phyloP scores from a whole-genome alignment of 768 basidiomycete genomes.

The Chlorophyllum brunneum region DNA sequence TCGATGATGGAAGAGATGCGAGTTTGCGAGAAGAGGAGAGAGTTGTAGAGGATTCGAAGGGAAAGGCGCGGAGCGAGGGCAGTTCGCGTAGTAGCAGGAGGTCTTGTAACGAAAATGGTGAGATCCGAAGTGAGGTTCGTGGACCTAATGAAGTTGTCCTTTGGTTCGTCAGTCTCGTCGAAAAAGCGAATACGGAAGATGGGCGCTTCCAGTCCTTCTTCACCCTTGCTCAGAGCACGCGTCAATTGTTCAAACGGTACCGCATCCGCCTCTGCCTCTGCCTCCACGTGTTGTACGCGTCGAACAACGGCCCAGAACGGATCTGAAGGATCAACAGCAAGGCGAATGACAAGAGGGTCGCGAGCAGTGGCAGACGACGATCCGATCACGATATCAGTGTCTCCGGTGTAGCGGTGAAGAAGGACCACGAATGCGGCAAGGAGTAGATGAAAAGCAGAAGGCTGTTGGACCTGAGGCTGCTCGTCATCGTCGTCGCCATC shows the following conservation, averaged over 20 bases:
- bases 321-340: slow-evolving; percentile 80
- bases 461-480: slow-evolving; percentile 34
- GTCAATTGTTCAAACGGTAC: slow-evolving; percentile 79
- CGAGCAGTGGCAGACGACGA: slow-evolving; percentile 74
- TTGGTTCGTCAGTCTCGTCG: slow-evolving; percentile 79
- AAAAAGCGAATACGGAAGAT: slow-evolving; percentile 97
- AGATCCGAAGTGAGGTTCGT: slow-evolving; percentile 90
- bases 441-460: slow-evolving; percentile 89
- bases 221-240: slow-evolving; percentile 61
- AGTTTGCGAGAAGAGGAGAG: slow-evolving; percentile 79
- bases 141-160: slow-evolving; percentile 69
- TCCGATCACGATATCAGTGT: slow-evolving; percentile 89
- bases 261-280: slow-evolving; percentile 76
- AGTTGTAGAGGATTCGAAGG: slow-evolving; percentile 89
- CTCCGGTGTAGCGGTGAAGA: slow-evolving; percentile 92
- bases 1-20: slow-evolving; percentile 80
- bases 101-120: slow-evolving; percentile 82
- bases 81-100: slow-evolving; percentile 61
- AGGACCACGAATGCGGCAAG: slow-evolving; percentile 90
- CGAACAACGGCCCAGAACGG: slow-evolving; percentile 87
- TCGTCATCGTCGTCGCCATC: slow-evolving; percentile 47
- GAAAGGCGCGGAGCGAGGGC: slow-evolving; percentile 73
- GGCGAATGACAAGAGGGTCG: slow-evolving; percentile 79
- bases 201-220: slow-evolving; percentile 55
- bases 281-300: slow-evolving; percentile 80